These are phyloP conservation scores for Dalbergia cultrata DNA, from an alignment of 306 rosid species.

Conservation along the genomic window DNA sequence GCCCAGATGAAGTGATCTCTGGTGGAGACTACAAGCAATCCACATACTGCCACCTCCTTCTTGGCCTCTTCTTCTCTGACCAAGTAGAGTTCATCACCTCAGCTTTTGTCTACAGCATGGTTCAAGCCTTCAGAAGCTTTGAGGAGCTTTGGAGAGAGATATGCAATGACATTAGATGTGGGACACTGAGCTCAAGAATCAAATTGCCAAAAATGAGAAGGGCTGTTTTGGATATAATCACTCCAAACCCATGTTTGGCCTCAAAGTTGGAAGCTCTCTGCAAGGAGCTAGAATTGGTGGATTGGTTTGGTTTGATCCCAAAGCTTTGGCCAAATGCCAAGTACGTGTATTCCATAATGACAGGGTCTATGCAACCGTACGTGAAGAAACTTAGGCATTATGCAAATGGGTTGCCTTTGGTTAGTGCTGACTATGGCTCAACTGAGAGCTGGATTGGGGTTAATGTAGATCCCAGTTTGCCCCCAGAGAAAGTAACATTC, in stretches of 20 bases:
- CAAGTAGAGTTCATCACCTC: conserved; percentile 85
- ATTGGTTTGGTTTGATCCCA: conserved; percentile 80
- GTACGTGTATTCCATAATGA: conserved; percentile 88
- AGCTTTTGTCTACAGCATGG: conserved; percentile 80
- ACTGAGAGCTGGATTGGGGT: conserved; percentile 99
- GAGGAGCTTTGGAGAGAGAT: conserved; percentile 80
- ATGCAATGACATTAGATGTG: conserved; percentile 66
- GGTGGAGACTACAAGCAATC: conserved; percentile 82
- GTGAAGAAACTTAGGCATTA: conserved; percentile 79
- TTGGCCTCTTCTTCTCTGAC: conserved; percentile 75
- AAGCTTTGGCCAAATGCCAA: conserved; percentile 89
- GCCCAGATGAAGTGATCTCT: conserved; percentile 86
- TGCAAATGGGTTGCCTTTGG: conserved; percentile 76
- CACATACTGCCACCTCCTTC: conserved; percentile 91
- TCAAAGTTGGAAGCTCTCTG: conserved; percentile 58
- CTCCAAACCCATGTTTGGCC: conserved; percentile 67
- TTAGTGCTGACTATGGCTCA: conserved; percentile 94
- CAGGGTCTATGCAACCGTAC: conserved; percentile 93
- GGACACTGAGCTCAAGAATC: conserved; percentile 60
- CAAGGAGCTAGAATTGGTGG: conserved; percentile 53
- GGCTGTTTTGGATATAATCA: conserved; percentile 62
- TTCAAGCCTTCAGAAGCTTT: conserved; percentile 69
- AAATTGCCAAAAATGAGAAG: conserved; percentile 54
- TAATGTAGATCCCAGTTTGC: conserved; percentile 77
- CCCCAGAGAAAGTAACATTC: conserved; percentile 81